Conservation (phyloP, 2,329 filamentous ascomycete species). For the Penicillium sp. region DNA sequence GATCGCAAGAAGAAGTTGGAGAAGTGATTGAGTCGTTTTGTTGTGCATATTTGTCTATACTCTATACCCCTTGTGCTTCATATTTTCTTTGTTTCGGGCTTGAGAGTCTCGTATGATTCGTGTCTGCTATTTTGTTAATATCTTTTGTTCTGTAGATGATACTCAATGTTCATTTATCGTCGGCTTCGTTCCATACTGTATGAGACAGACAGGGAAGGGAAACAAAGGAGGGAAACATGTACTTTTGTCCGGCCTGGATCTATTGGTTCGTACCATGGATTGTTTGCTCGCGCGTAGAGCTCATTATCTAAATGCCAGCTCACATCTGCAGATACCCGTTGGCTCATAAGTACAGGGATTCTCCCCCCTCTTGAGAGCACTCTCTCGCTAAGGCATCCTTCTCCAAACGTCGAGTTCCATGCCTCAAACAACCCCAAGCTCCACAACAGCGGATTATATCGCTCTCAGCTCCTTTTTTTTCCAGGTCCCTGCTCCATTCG, state of each 20-base stretch:
- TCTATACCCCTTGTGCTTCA: conserved; percentile 8
- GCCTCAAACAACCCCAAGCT: not conserved
- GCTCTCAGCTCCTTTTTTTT: not conserved
- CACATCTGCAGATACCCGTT: no score
- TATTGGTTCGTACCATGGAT: no score
- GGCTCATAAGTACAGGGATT: no score
- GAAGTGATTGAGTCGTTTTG: conserved; percentile 15
- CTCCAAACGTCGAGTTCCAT: not conserved
- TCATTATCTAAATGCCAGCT: no score
- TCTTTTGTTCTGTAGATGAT: not conserved
- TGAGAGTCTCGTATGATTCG: not conserved
- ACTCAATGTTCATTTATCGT: not conserved
- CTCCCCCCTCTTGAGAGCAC: no score
- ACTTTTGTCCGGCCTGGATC: not conserved
- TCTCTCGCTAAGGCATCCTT: no score
- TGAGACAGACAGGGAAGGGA: no score
- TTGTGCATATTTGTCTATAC: conserved; percentile 3
- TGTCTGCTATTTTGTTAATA: not conserved
- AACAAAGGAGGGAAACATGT: not conserved
- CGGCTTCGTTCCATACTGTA: not conserved
- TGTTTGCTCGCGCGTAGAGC: no score
- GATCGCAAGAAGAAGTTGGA: conserved; percentile 51
- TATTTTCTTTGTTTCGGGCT: not conserved
- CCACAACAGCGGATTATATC: not conserved
- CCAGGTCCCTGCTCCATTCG: not conserved